Percentiles rank a stretch among this genome's conserved stretches.
phyloP scores from a whole-genome alignment of 306 rosid species.

The Quercus berberidifolia region DNA sequence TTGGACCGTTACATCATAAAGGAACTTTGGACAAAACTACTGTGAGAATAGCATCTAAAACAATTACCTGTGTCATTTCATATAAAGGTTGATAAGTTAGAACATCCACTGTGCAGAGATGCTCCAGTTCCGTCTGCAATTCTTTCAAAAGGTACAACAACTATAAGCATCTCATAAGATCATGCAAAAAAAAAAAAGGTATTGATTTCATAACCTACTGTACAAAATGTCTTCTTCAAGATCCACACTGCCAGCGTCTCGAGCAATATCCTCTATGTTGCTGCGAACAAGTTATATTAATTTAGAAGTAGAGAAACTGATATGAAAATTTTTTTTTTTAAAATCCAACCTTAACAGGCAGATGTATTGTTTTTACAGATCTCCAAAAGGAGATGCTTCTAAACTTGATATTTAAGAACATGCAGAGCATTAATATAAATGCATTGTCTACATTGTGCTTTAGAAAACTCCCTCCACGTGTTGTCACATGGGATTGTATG shows the following conservation, averaged over 20 bases:
- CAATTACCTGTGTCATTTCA: constrained; percentile 80
- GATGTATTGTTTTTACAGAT: neutral
- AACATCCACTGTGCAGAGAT: constrained; percentile 51
- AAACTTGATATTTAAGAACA: neutral
- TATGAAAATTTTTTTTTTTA: neutral
- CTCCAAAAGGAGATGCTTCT: neutral
- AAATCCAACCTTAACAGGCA: neutral
- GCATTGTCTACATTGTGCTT: neutral
- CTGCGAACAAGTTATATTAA: constrained; percentile 42
- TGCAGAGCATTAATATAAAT: neutral
- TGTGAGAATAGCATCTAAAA: constrained; percentile 8
- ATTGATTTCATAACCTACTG: constrained; percentile 56
- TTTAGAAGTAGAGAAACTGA: constrained; percentile 11
- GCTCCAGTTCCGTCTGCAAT: constrained; percentile 72
- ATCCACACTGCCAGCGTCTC: constrained; percentile 90
- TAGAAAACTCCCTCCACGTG: neutral
- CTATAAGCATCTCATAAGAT: constrained; percentile 23
- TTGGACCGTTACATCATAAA: constrained; percentile 13
- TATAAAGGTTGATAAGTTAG: constrained; percentile 70
- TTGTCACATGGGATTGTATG: too few species aligned
- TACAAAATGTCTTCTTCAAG: constrained; percentile 72
- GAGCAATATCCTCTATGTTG: constrained; percentile 92
- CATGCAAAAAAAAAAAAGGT: constrained; percentile 1
- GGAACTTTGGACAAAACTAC: constrained; percentile 14
- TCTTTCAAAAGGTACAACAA: constrained; percentile 46